Evolutionary conservation across 2,329 filamentous ascomycete species (phyloP), one percentile per base, ranked within the genome.

Genomic region (Stagonosporopsis tanaceti): DNA sequence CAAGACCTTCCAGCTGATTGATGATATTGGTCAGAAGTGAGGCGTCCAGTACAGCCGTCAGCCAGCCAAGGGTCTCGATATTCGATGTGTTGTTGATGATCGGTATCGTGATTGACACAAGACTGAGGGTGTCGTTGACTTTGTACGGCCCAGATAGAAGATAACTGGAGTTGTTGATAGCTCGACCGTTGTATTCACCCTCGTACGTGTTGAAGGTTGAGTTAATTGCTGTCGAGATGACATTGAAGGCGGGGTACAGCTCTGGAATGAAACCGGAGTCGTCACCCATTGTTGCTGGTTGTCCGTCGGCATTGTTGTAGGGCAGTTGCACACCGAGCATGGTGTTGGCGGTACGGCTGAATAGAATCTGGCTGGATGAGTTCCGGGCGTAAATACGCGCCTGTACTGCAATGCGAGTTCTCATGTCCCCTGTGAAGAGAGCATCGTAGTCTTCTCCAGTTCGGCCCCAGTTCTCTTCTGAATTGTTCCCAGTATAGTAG

Each of bases 171-270:
- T 68, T 63, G 39, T 80, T 78, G 14, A 88, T 73, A 0, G 65
- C 63, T 37, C 75, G 72, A 17, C 79, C 81, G 7, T 81, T 64
- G 52, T 77, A 81, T 3, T 71, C 70, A 3, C 80, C 83, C 47
- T 71, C 73, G 9, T 76, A 77, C 38, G 46, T 64, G 62, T 78
- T 76, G 57, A 60, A 67, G 2, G 61, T 57, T 5, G 48, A 34
- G 60, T 79, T 77, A 45, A 72, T 58, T 1, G 63, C 58, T 12
- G 74, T 72, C 1, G 74, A 60, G 12, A 72, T 66, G 68, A 91
- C 92, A 0, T 88, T 91, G 56, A 96, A 83, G 65, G 93, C 93
- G 0, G 93, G 93, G 69, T 92, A 96, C 2, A 96, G 82, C 2
- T 77, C 74, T 0, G 87, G 81, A 11, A 92, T 90, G 63, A 89